phyloP scores from a whole-genome alignment of 2,329 filamentous ascomycete genomes.

The Phialophora expanda region DNA sequence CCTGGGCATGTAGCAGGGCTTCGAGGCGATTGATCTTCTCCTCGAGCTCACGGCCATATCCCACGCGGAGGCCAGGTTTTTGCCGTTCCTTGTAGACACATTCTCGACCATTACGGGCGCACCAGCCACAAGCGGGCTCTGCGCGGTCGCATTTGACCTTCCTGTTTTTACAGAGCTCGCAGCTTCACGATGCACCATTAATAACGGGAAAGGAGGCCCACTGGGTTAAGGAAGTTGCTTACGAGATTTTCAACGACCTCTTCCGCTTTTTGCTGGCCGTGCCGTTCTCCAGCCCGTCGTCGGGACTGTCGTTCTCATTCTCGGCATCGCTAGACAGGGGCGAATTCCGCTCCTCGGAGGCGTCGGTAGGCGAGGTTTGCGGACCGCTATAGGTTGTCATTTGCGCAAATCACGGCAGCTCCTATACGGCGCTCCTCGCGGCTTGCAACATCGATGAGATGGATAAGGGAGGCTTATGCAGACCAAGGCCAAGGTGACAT shows the following conservation, averaged over 20 bases:
- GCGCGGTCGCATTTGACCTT: conserved; percentile 53
- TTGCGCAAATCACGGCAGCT: conserved; percentile 8
- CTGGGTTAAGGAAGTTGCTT: conserved; percentile 3
- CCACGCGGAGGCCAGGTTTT: conserved; percentile 69
- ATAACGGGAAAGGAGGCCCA: not conserved
- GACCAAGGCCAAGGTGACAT: conserved; percentile 2
- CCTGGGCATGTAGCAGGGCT: conserved; percentile 39
- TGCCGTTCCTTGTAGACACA: conserved; percentile 74
- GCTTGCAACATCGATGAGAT: not conserved
- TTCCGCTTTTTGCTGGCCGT: conserved; percentile 58
- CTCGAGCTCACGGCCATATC: conserved; percentile 66
- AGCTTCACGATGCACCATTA: conserved; percentile 40
- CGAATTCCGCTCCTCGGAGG: conserved; percentile 33
- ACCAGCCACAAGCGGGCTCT: conserved; percentile 71
- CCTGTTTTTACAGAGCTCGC: conserved; percentile 52
- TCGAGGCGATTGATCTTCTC: conserved; percentile 62
- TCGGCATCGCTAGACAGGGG: conserved; percentile 33
- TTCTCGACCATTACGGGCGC: conserved; percentile 66
- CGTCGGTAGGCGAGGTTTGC: conserved; percentile 30
- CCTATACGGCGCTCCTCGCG: not conserved
- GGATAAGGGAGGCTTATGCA: not conserved
- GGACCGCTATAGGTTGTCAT: conserved; percentile 29
- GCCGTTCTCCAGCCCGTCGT: conserved; percentile 22
- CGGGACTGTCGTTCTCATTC: conserved; percentile 29
- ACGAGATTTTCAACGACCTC: conserved; percentile 50